These are phyloP conservation scores for Gossypium turneri DNA, from an alignment of 345 rosid species.

Conservation along the genomic window DNA sequence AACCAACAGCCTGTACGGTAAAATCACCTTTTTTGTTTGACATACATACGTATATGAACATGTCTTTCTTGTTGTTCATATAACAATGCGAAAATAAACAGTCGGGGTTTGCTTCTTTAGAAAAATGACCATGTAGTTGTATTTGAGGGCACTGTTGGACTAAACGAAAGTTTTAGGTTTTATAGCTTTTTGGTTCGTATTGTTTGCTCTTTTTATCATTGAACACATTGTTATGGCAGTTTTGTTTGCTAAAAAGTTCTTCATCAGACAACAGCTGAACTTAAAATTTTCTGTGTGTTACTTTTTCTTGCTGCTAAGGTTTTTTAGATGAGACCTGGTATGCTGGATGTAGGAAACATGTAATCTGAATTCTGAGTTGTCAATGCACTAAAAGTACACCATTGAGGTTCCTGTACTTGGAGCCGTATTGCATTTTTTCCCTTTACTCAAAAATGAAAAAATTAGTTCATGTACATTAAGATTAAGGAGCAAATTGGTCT, in stretches of 20 bases:
- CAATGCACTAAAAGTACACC: background rate
- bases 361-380: background rate
- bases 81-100: conserved; percentile 26
- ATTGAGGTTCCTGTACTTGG: background rate
- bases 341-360: background rate
- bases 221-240: conserved; percentile 25
- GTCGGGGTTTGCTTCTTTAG: conserved; percentile 4
- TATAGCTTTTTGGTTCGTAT: conserved; percentile 17
- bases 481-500: too few species aligned
- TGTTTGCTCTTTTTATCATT: conserved; percentile 20
- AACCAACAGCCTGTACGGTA: conserved; percentile 71
- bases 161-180: background rate
- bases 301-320: background rate
- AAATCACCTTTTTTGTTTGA: conserved; percentile 7
- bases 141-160: conserved; percentile 8
- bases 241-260: conserved; percentile 23
- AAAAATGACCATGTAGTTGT: conserved; percentile 22
- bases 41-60: conserved; percentile 20
- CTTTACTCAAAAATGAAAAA: too few species aligned
- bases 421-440: too few species aligned
- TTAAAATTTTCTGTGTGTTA: background rate
- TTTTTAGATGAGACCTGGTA: background rate
- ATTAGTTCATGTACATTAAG: too few species aligned
- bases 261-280: conserved; percentile 13
- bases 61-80: conserved; percentile 33